These are phyloP conservation scores for Lanmaoa rubissima DNA, from an alignment of 768 basidiomycete species.

Conservation along the genomic window DNA sequence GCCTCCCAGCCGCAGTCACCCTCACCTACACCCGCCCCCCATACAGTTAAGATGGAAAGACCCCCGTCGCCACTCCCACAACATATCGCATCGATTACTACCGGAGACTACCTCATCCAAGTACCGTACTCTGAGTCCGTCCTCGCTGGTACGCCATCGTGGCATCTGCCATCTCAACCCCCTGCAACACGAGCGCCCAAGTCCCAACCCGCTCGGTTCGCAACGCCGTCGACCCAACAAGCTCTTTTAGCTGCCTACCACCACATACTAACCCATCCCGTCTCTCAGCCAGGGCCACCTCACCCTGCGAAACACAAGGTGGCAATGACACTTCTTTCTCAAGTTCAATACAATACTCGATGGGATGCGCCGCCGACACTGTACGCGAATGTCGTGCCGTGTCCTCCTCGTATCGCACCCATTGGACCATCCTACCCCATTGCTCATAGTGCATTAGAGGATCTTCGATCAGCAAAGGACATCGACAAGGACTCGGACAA, in stretches of 20 bases:
- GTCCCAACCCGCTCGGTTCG: conserved; percentile 29
- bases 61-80: conserved; percentile 43
- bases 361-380: conserved; percentile 72
- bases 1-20: conserved; percentile 26
- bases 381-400: conserved; percentile 56
- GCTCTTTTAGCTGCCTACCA: conserved; percentile 70
- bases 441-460: conserved; percentile 35
- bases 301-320: conserved; percentile 71
- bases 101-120: conserved; percentile 69
- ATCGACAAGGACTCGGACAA: conserved; percentile 55
- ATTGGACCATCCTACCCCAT: conserved; percentile 68
- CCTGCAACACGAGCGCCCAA: conserved; percentile 26
- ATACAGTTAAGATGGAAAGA: conserved; percentile 31
- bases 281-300: conserved; percentile 45
- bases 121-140: conserved; percentile 75
- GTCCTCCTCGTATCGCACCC: conserved; percentile 58
- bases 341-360: conserved; percentile 54
- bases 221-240: conserved; percentile 59
- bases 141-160: conserved; percentile 59
- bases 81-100: conserved; percentile 39
- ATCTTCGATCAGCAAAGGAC: conserved; percentile 39
- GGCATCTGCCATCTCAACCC: conserved; percentile 59
- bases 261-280: conserved; percentile 72
- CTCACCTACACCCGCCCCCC: conserved; percentile 38
- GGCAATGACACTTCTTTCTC: conserved; percentile 65